Conservation (phyloP, 2,329 filamentous ascomycete species). For the Polytolypa hystricis region DNA sequence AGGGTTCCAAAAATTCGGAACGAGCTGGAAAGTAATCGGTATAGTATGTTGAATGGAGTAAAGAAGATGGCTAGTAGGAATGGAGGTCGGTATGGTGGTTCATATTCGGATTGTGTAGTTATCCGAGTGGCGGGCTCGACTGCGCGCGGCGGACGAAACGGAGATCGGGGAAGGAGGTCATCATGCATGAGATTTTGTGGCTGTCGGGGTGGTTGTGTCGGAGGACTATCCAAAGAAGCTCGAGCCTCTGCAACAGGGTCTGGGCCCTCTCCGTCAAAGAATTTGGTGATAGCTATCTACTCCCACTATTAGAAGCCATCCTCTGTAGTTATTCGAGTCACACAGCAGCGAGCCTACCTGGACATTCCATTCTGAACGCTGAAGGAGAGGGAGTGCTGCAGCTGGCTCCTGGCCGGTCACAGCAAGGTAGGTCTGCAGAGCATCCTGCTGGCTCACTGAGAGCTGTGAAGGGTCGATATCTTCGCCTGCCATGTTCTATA, state of each 20-base stretch:
- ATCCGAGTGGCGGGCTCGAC: slow-evolving; percentile 70
- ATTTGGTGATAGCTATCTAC: slow-evolving; percentile 89
- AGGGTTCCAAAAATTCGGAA: slow-evolving; percentile 67
- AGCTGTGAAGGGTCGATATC: slow-evolving; percentile 51
- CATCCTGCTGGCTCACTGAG: slow-evolving; percentile 65
- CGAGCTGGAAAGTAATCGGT: slow-evolving; percentile 53
- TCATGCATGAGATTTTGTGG: slow-evolving; percentile 60
- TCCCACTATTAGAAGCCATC: not conserved
- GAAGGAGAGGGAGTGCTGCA: slow-evolving; percentile 66
- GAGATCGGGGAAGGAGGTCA: slow-evolving; percentile 38
- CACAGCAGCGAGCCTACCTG: slow-evolving; percentile 50
- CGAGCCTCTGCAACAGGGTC: slow-evolving; percentile 70
- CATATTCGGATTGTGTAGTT: slow-evolving; percentile 59
- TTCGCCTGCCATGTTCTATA: slow-evolving; percentile 33
- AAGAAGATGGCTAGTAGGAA: slow-evolving; percentile 69
- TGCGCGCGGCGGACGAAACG: slow-evolving; percentile 20
- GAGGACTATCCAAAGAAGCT: slow-evolving; percentile 48
- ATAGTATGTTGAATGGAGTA: slow-evolving; percentile 69
- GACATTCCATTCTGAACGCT: slow-evolving; percentile 91
- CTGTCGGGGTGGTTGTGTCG: slow-evolving; percentile 52
- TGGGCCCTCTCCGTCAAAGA: slow-evolving; percentile 90
- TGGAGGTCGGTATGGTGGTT: slow-evolving; percentile 57
- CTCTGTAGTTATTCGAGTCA: not conserved
- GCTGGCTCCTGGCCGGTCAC: slow-evolving; percentile 74
- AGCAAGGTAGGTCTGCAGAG: slow-evolving; percentile 76